Base-by-base conservation (phyloP, 495 filamentous ascomycete species). In the Penicillium odoratum region DNA sequence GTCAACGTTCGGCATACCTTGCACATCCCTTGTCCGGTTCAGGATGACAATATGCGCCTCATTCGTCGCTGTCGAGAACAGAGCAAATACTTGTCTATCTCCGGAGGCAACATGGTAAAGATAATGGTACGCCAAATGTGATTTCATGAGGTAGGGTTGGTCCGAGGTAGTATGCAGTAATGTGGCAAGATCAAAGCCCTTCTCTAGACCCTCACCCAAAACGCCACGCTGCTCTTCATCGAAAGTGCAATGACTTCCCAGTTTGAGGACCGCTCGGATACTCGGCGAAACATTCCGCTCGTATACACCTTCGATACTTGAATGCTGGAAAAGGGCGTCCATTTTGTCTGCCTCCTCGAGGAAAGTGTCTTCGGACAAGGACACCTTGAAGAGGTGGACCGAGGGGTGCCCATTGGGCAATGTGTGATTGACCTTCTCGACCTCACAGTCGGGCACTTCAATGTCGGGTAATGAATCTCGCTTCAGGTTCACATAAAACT, bases 361-460 rank as follows among this genome's bases (percentile, higher is more conserved):
- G 70, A 92, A 99, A 4, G 88, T 81, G 44, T 94, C 89, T 68
- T 99, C 94, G 0, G 91, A 81, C 69, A 99, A 86, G 0, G 85
- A 90, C 48, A 99, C 80, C 72, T 93, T 95, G 81, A 97, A 98
- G 9, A 99, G 79, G 74, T 98, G 90, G 15, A 90, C 87, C 0
- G 93, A 97, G 7, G 90, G 87, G 72, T 98, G 94, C 7, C 94
- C 94, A 69, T 99, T 99, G 25, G 94, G 94, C 8, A 99, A 74
- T 4, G 90, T 94, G 69, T 95, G 90, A 59, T 84, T 88, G 62
- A 95, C 92, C 65, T 96, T 97, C 67, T 98, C 91, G 15, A 91
- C 93, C 11, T 84, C 81, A 64, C 92, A 96, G 18, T 88, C 92
- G 18, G 89, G 82, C 15, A 99, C 83, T n/a, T 90, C 88, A 42